Conservation (phyloP, 164 flowering plant species). For the Aristolochia contorta region DNA sequence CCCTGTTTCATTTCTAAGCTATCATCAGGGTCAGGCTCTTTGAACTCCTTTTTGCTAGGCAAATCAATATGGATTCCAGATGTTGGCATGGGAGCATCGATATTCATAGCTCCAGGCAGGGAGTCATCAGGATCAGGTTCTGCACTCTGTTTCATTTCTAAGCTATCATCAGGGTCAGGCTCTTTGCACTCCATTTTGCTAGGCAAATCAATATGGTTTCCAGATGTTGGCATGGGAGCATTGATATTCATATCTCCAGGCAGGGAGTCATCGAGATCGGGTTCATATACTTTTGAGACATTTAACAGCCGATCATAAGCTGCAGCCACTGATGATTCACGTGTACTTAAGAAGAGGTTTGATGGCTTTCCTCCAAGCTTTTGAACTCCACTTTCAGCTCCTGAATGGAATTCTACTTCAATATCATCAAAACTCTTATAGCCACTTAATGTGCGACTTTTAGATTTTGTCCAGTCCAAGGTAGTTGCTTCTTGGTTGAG, state of each 20-base stretch:
- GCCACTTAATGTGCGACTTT: constrained; percentile 57
- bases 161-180: neutral
- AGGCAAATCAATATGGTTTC: neutral
- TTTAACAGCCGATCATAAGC: constrained; percentile 54
- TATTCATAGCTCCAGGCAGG: neutral
- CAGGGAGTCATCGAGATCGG: constrained; percentile 7
- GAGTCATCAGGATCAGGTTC: constrained; percentile 36
- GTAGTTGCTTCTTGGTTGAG: constrained; percentile 72
- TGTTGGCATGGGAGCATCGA: neutral
- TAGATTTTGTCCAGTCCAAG: constrained; percentile 92
- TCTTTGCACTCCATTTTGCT: neutral
- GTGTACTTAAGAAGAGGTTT: constrained; percentile 46
- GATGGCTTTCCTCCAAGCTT: constrained; percentile 69
- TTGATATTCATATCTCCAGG: constrained; percentile 1
- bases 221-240: neutral
- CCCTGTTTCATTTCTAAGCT: constrained; percentile 1
- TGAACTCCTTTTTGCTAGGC: neutral
- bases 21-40: neutral
- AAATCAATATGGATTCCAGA: neutral
- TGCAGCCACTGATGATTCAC: constrained; percentile 74
- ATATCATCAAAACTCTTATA: constrained; percentile 18
- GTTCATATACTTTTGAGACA: constrained; percentile 14
- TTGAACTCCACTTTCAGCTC: constrained; percentile 24
- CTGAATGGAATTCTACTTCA: constrained; percentile 34
- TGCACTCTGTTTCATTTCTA: constrained; percentile 2